Conservation (phyloP, 108 stramenopile species). For the Skeletonema potamos region DNA sequence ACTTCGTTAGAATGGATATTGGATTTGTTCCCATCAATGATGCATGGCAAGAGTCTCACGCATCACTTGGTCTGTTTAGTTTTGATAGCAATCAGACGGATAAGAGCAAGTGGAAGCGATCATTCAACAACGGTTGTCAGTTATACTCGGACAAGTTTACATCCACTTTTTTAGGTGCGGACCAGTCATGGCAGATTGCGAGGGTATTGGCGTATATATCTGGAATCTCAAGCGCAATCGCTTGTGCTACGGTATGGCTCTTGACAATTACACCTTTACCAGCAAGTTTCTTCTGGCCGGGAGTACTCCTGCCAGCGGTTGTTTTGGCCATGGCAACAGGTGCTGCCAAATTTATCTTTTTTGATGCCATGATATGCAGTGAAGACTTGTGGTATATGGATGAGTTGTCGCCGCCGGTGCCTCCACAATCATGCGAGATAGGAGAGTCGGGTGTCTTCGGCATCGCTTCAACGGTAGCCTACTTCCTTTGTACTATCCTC, state of each 20-base stretch:
- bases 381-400: slow-evolving; percentile 60
- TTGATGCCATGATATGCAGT: slow-evolving; percentile 62
- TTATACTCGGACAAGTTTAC: slow-evolving; percentile 54
- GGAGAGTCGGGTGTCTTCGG: slow-evolving; percentile 44
- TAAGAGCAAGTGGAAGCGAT: slow-evolving; percentile 21
- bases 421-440: slow-evolving; percentile 58
- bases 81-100: slow-evolving; percentile 15
- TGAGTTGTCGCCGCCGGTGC: slow-evolving; percentile 34
- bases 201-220: slow-evolving; percentile 74
- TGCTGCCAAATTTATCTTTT: slow-evolving; percentile 75
- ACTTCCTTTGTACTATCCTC: slow-evolving; percentile 53
- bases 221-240: slow-evolving; percentile 44
- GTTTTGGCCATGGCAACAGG: slow-evolving; percentile 66
- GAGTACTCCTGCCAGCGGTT: slow-evolving; percentile 61
- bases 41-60: slow-evolving; percentile 40
- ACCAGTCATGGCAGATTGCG: slow-evolving; percentile 67
- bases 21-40: slow-evolving; percentile 68
- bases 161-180: slow-evolving; percentile 51
- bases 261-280: slow-evolving; percentile 70
- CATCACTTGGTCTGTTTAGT: slow-evolving; percentile 18
- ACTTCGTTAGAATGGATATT: slow-evolving; percentile 73
- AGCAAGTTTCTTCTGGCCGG: slow-evolving; percentile 73
- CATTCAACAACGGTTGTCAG: slow-evolving; percentile 52
- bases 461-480: slow-evolving; percentile 50
- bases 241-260: slow-evolving; percentile 59